Evolutionary conservation across 257 asterid species (phyloP).

Genomic region (Ehretia macrophylla): DNA sequence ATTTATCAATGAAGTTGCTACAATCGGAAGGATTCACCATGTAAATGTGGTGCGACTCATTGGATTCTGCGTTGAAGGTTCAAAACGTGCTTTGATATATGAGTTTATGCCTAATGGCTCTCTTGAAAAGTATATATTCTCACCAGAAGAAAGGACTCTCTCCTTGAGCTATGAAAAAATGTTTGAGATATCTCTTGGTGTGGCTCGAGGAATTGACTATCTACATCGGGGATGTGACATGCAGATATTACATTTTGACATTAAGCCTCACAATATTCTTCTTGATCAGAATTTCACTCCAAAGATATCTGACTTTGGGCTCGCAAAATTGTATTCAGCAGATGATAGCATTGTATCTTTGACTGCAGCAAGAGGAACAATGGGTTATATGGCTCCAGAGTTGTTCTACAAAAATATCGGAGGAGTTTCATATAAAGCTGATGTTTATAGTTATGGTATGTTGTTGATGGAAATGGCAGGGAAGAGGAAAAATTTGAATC

Average conservation of each 20-base stretch:
- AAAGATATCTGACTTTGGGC: slow-evolving; percentile 41
- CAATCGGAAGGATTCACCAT: slow-evolving; percentile 38
- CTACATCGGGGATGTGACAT: slow-evolving; percentile 35
- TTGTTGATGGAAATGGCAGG: slow-evolving; percentile 49
- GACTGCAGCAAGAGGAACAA: slow-evolving; percentile 30
- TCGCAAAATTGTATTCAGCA: slow-evolving; percentile 26
- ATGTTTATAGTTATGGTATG: slow-evolving; percentile 61
- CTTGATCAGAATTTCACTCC: slow-evolving; percentile 38
- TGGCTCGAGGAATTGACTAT: slow-evolving; percentile 40
- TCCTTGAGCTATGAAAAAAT: slow-evolving; percentile 26
- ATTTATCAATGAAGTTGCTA: slow-evolving; percentile 33
- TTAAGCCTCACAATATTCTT: slow-evolving; percentile 41
- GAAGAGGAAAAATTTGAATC: slow-evolving; percentile 26
- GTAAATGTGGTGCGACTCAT: slow-evolving; percentile 34
- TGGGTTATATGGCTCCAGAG: slow-evolving; percentile 40
- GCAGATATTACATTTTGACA: slow-evolving; percentile 37
- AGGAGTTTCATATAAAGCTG: slow-evolving; percentile 40
- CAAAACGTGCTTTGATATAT: slow-evolving; percentile 33
- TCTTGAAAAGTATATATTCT: slow-evolving; percentile 31
- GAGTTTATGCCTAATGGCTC: slow-evolving; percentile 45
- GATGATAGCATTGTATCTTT: slow-evolving; percentile 16
- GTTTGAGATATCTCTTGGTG: slow-evolving; percentile 41
- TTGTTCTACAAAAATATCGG: slow-evolving; percentile 33
- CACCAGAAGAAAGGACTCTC: slow-evolving; percentile 1
- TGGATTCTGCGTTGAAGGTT: slow-evolving; percentile 41